phyloP scores from a whole-genome alignment of 208 protist genomes.

The Herpetomonas samuelpessoai region DNA sequence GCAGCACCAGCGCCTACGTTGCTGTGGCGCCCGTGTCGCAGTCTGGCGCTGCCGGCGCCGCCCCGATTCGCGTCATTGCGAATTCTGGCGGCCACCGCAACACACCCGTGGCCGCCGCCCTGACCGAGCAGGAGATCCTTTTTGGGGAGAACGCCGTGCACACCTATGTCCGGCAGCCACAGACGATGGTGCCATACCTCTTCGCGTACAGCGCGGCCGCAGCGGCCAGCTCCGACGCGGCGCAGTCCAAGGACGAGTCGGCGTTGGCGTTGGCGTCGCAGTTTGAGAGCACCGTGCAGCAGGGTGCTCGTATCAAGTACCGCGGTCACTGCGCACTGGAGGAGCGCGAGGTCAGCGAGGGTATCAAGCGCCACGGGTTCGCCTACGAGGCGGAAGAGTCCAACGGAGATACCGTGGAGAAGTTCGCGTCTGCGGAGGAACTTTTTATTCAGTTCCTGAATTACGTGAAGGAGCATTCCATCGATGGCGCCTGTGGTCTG shows the following conservation, averaged over 20 bases:
- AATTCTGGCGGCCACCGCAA: conserved; percentile 80
- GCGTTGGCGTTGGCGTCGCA: conserved; percentile 6
- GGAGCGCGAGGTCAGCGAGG: conserved; percentile 15
- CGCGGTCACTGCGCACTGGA: conserved; percentile 51
- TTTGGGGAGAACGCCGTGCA: conserved; percentile 79
- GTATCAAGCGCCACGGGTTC: conserved; percentile 40
- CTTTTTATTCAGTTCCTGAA: conserved; percentile 81
- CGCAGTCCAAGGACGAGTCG: conserved; percentile 9
- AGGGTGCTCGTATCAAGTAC: conserved; percentile 43
- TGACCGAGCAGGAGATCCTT: conserved; percentile 74
- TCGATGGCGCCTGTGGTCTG: conserved; percentile 76
- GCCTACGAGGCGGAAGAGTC: conserved; percentile 23
- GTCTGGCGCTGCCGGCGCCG: conserved; percentile 1
- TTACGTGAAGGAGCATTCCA: conserved; percentile 75
- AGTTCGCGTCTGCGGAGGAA: conserved; percentile 63
- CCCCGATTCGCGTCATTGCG: conserved; percentile 51
- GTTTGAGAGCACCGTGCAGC: conserved; percentile 37
- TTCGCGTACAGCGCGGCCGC: conserved; percentile 69
- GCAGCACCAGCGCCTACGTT: conserved; percentile 70
- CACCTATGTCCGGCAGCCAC: conserved; percentile 59
- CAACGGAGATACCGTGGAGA: conserved; percentile 24
- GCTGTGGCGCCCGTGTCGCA: conserved; percentile 44
- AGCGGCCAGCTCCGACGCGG: conserved; percentile 27
- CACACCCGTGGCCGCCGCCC: conserved; percentile 60
- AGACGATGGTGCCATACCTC: conserved; percentile 77